Base-by-base conservation (phyloP, 1,284 basidiomycete genomes). In the Kalmanozyma brasiliensis region DNA sequence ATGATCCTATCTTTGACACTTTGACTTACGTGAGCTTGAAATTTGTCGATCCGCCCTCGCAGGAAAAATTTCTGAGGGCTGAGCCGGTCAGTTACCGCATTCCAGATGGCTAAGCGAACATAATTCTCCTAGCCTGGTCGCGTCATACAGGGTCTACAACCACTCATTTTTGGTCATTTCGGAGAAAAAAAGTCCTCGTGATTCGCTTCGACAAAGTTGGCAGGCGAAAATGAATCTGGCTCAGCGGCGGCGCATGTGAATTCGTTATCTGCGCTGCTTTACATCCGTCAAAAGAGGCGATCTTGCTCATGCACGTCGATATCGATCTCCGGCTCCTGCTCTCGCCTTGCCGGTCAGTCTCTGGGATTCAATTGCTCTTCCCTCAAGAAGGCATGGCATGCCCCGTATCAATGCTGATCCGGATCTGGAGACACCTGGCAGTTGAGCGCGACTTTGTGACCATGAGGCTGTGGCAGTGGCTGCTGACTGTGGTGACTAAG, bases 21-120 rank as follows among this genome's bases (percentile, higher is more conserved):
- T 32, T 22, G 9, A 23, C 52, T 62, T 62, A 62, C 59, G 59
- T 56, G 52, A 62, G 35, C 30, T 16, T 32, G 2, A 30, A n/a
- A 30, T n/a, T n/a, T 29, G 59, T 49, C 59, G 59, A 61, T 61
- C 59, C 42, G 41, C 51, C n/a, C n/a, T 55, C 33, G 42, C 52
- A 49, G 59, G 53, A 49, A 47, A 35, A 38, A 4, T 24, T 56
- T 24, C 13, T 32, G 40, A 49, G 38, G 40, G 41, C 42, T 42
- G 49, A 34, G 29, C 53, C 46, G 53, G 53, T 41, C 46, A 40
- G 35, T 37, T 48, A 48, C 35, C 34, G 43, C 26, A 44, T n/a
- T 23, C 17, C 48, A 17, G 19, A 8, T 16, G 4, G 13, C n/a
- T 20, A 53, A 51, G 59, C 59, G 59, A 58, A 43, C 20, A 34